These are phyloP conservation scores for Penicillium taxi DNA, from an alignment of 495 filamentous ascomycete species.

Conservation along the genomic window DNA sequence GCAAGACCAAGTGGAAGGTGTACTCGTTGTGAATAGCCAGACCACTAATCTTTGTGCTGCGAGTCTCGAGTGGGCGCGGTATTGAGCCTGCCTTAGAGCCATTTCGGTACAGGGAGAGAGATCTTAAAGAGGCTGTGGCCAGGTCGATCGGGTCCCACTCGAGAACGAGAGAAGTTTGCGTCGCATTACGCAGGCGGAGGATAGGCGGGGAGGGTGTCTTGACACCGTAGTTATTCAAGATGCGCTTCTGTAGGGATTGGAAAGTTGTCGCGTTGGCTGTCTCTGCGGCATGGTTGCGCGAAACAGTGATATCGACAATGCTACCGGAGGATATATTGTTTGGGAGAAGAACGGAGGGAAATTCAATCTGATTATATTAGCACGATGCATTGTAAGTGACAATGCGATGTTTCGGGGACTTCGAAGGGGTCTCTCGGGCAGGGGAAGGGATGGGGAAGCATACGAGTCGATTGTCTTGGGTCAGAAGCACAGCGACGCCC, in stretches of 20 bases:
- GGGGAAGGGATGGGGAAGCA: slow-evolving; percentile 27
- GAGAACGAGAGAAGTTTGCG: slow-evolving; percentile 92
- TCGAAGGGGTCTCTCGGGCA: slow-evolving; percentile 5
- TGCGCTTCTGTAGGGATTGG: slow-evolving; percentile 73
- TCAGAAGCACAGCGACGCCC: slow-evolving; percentile 92
- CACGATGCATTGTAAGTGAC: too few species aligned
- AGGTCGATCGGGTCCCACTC: slow-evolving; percentile 96
- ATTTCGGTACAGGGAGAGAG: slow-evolving; percentile 86
- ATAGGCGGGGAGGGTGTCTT: slow-evolving; percentile 68
- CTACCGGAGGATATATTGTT: slow-evolving; percentile 88
- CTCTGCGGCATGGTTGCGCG: slow-evolving; percentile 79
- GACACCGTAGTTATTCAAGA: slow-evolving; percentile 78
- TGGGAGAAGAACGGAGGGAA: slow-evolving; percentile 93
- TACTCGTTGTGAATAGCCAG: slow-evolving; percentile 93
- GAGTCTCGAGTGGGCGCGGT: slow-evolving; percentile 73
- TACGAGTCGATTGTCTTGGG: slow-evolving; percentile 94
- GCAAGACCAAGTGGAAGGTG: slow-evolving; percentile 83
- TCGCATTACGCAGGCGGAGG: slow-evolving; percentile 88
- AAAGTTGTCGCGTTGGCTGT: slow-evolving; percentile 63
- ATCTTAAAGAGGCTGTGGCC: slow-evolving; percentile 83
- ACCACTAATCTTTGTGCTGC: slow-evolving; percentile 94
- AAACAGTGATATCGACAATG: slow-evolving; percentile 95
- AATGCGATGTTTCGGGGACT: neutral
- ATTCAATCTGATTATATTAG: slow-evolving; percentile 65
- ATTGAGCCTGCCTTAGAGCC: slow-evolving; percentile 92